These are phyloP conservation scores for Pseudogymnoascus sp. DNA, from an alignment of 2,329 filamentous ascomycete species.

Conservation along the genomic window DNA sequence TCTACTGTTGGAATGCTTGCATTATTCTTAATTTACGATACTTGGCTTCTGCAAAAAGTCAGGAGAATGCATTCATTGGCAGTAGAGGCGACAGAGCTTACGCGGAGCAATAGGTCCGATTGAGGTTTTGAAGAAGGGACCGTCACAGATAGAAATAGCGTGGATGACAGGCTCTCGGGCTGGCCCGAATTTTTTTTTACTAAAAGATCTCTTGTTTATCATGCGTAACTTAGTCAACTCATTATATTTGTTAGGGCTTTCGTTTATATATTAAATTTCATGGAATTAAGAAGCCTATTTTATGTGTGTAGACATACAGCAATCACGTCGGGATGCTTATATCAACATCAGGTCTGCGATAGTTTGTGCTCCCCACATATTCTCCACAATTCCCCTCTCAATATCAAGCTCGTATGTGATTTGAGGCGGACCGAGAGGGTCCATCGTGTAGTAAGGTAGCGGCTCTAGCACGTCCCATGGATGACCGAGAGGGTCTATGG, in stretches of 20 bases:
- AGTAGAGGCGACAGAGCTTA: conserved; percentile 11
- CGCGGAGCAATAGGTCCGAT: not conserved
- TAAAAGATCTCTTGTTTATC: not conserved
- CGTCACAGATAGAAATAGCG: not conserved
- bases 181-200: not conserved
- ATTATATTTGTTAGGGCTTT: not conserved
- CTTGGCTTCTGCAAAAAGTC: conserved; percentile 19
- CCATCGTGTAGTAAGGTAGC: not conserved
- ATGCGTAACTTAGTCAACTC: not conserved
- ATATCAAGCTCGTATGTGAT: not conserved
- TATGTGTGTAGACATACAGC: not conserved
- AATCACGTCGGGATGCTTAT: not conserved
- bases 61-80: conserved; percentile 22
- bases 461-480: not conserved
- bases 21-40: conserved; percentile 23
- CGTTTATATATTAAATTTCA: not conserved
- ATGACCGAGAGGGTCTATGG: not conserved
- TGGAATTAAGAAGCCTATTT: not conserved
- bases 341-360: not conserved
- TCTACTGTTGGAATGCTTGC: conserved; percentile 17
- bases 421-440: not conserved
- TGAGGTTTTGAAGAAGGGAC: not conserved
- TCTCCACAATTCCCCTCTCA: not conserved
- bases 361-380: not conserved
- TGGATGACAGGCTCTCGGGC: not conserved